A percentile compares a stretch with the other conserved stretches of the same genome.
Conservation (phyloP, 768 basidiomycete genomes). For the Tulasnella sp. region DNA sequence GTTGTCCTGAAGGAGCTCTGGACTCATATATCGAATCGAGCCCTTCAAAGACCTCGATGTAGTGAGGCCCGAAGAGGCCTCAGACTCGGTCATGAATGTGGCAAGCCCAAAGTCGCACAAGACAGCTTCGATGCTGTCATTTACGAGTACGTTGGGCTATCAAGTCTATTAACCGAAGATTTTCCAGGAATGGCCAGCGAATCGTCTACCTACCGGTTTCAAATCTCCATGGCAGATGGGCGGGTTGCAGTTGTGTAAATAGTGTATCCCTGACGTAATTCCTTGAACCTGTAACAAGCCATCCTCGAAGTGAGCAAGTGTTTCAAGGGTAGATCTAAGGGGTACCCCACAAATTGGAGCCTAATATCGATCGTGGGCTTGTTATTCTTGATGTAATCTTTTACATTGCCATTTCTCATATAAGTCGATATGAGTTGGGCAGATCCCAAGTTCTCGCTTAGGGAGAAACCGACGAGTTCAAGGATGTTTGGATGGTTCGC, state of each 20-base stretch:
- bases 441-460: neutral
- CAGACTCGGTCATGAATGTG: too few relatives aligned
- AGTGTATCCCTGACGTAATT: neutral
- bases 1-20: too few relatives aligned
- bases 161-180: too few relatives aligned
- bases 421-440: neutral
- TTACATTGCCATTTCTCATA: neutral
- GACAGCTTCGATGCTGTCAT: too few relatives aligned
- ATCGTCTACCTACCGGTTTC: neutral
- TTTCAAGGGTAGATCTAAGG: neutral
- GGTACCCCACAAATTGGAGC: neutral
- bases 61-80: too few relatives aligned
- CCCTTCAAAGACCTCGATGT: too few relatives aligned
- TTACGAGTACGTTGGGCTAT: too few relatives aligned
- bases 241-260: neutral
- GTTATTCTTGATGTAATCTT: neutral
- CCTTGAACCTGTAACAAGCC: neutral
- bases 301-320: neutral
- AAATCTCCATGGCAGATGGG: slow-evolving; percentile 3
- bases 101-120: too few relatives aligned
- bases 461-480: neutral
- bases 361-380: neutral
- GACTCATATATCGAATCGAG: too few relatives aligned
- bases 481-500: neutral
- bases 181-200: neutral